Percentiles rank a stretch among this genome's conserved stretches.
These are phyloP conservation scores for Aurinia saxatilis DNA, from an alignment of 345 rosid genomes.

Conservation along the genomic window DNA sequence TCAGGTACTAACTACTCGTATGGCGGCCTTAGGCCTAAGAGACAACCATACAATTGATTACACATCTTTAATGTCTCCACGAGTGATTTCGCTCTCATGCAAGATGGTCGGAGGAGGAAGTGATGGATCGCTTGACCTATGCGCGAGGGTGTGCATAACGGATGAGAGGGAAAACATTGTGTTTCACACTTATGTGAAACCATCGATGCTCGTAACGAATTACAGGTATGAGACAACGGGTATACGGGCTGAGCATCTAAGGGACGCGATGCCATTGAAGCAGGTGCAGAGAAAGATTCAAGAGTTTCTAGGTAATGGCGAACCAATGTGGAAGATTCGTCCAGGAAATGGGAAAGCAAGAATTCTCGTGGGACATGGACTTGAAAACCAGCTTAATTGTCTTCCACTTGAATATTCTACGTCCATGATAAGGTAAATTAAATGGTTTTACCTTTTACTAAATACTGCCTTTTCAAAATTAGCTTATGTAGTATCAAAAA, in stretches of 20 bases:
- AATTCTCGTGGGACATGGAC: slow-evolving; percentile 87
- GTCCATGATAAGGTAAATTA: slow-evolving; percentile 56
- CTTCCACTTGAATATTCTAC: slow-evolving; percentile 67
- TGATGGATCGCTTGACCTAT: slow-evolving; percentile 66
- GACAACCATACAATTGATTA: slow-evolving; percentile 43
- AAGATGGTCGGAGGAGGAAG: slow-evolving; percentile 91
- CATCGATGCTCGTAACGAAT: slow-evolving; percentile 58
- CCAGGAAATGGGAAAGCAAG: slow-evolving; percentile 60
- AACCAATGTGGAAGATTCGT: slow-evolving; percentile 79
- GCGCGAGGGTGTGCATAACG: slow-evolving; percentile 64
- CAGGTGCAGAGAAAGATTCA: slow-evolving; percentile 69
- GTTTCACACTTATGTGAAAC: slow-evolving; percentile 71
- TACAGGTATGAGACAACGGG: slow-evolving; percentile 77
- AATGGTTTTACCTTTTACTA: background rate
- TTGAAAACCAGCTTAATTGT: slow-evolving; percentile 62
- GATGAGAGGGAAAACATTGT: slow-evolving; percentile 62
- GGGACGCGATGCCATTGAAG: slow-evolving; percentile 58
- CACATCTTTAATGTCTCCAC: slow-evolving; percentile 36
- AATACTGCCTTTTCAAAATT: background rate
- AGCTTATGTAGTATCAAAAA: background rate
- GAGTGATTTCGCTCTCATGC: slow-evolving; percentile 65
- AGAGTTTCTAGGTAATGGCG: slow-evolving; percentile 76
- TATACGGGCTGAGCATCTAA: slow-evolving; percentile 53
- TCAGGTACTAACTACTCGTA: slow-evolving; percentile 42
- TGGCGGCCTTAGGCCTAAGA: slow-evolving; percentile 48